These are phyloP conservation scores for Suillus subluteus DNA, from an alignment of 768 basidiomycete genomes.

Conservation along the genomic window DNA sequence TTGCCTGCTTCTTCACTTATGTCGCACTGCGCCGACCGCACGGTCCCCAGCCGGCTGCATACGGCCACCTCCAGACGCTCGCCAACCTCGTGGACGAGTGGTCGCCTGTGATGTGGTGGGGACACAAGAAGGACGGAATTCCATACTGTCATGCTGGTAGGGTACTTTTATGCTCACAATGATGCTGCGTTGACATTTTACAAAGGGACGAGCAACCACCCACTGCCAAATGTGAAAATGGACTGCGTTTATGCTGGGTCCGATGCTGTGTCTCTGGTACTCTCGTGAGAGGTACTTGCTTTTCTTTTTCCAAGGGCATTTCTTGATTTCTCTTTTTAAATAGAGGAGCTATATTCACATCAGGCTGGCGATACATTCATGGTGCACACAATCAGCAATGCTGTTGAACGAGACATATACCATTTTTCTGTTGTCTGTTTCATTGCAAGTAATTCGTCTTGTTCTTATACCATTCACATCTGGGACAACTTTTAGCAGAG, in stretches of 20 bases:
- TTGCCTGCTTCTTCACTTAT: slow-evolving; percentile 22
- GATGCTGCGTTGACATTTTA: background rate
- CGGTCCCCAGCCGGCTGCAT: slow-evolving; percentile 35
- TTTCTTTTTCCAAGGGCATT: background rate
- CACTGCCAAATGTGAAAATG: slow-evolving; percentile 25
- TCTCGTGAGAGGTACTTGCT: background rate
- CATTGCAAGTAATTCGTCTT: too few relatives aligned
- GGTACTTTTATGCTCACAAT: background rate
- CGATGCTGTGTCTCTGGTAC: background rate
- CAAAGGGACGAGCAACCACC: slow-evolving; percentile 13
- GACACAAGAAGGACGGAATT: slow-evolving; percentile 22
- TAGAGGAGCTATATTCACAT: background rate
- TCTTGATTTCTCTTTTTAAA: background rate
- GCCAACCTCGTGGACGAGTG: slow-evolving; percentile 41
- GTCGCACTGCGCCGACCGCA: slow-evolving; percentile 20
- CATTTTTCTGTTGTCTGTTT: too few relatives aligned
- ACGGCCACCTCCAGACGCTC: slow-evolving; percentile 38
- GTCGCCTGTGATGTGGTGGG: slow-evolving; percentile 37
- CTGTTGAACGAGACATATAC: too few relatives aligned
- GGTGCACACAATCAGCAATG: too few relatives aligned
- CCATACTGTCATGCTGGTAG: slow-evolving; percentile 24
- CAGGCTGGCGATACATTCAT: background rate
- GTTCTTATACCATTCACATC: too few relatives aligned
- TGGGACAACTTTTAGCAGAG: too few relatives aligned
- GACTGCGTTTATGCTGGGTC: slow-evolving; percentile 22